A percentile compares a stretch with the other conserved stretches of the same genome.
These are phyloP conservation scores for Vinca minor DNA, from an alignment of 257 asterid species.

Conservation along the genomic window DNA sequence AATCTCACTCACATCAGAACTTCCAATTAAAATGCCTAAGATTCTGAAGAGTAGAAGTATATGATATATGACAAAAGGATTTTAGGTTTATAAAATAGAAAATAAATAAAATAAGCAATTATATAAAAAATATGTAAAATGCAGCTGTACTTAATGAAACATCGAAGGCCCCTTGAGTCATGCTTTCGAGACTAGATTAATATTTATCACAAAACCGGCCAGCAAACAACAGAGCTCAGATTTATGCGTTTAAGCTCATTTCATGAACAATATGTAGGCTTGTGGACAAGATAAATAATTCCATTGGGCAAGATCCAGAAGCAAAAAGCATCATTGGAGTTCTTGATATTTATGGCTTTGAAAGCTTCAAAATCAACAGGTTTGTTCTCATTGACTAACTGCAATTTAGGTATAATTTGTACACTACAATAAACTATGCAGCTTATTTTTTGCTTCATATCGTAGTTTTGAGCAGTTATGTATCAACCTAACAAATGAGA, in stretches of 20 bases:
- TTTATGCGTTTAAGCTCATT: conserved; percentile 6
- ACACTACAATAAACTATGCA: conserved; percentile 12
- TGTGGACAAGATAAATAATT: conserved; percentile 87
- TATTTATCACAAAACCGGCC: neutral
- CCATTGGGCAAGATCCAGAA: conserved; percentile 84
- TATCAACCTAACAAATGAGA: conserved; percentile 89
- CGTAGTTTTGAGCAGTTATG: conserved; percentile 85
- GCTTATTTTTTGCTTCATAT: conserved; percentile 11
- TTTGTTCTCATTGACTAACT: conserved; percentile 13
- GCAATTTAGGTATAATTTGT: neutral
- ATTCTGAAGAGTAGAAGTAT: neutral
- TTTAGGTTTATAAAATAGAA: neutral
- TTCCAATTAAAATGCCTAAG: neutral
- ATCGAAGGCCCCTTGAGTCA: neutral
- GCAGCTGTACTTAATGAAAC: neutral
- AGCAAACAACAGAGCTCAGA: neutral
- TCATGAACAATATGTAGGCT: conserved; percentile 46
- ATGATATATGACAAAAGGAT: neutral
- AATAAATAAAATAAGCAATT: neutral
- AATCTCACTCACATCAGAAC: conserved; percentile 2
- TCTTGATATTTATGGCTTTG: conserved; percentile 90
- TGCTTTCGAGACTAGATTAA: neutral
- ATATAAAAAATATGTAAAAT: neutral
- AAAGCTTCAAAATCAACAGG: conserved; percentile 96
- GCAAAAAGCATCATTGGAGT: conserved; percentile 90